Evolutionary conservation across 1,284 basidiomycete genomes (phyloP), one percentile per base, ranked within the genome.

Genomic region (Coniferiporia sulphurascens): DNA sequence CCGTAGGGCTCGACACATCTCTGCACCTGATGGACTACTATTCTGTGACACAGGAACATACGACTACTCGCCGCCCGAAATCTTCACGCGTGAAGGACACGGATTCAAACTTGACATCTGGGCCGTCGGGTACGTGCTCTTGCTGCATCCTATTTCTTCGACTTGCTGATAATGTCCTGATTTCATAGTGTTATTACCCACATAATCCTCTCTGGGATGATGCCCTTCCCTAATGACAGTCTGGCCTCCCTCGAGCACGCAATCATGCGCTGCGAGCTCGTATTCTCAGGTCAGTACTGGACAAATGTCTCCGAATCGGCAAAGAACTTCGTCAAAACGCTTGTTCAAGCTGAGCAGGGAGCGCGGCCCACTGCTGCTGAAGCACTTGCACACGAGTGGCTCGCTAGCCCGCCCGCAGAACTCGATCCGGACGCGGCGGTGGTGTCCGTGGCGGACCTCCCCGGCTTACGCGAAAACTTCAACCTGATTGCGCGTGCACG

Each of bases 391-490:
- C 59, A 61, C 36, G 38, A 41, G 19, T 61, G 59, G 59, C 35
- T 61, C 54, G 27, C 54, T 10, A 19, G 45, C 21, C 41, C 52
- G 32, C 10, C 41, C 13, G 41, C 22, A 17, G 35, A 22, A 3
- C 19, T 46, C 15, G 22, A 8, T 4, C 43, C 38, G 38, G 38
- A 2, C 9, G 38, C 15, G 7, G 38, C 52, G 15, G 48, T 34
- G n/a, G 8, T 44, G 15, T 54, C 52, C 27, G 22, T 34, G n/a
- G 38, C 52, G 4, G 55, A 61, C 50, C 51, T 61, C 2, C 55
- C 59, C 10, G 90, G 87, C 22, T 75, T 95, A 52, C 85, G 88
- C 35, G 86, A 90, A 35, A 85, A 93, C 75, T 93, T 91, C 71
- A 78, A 89, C 67, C 12, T 34, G 21, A 12, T 52, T 27, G 79